Evolutionary conservation across 495 filamentous ascomycete genomes (phyloP).

Genomic region (Glonium stellatum): DNA sequence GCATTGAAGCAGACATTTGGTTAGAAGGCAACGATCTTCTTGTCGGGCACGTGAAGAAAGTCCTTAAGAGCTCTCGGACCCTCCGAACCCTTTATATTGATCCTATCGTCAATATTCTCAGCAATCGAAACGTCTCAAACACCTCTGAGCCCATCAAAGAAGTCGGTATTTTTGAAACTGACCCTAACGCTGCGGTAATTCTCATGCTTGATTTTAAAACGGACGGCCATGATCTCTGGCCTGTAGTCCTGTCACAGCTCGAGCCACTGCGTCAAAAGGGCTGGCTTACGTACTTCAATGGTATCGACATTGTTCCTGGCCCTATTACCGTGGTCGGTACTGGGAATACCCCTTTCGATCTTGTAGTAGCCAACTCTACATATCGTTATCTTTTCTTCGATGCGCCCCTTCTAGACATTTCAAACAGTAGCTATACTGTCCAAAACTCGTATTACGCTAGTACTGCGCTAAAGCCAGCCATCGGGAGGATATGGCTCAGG

Average conservation of each 20-base stretch:
- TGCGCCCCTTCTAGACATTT: constrained; percentile 12
- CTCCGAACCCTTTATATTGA: constrained; percentile 17
- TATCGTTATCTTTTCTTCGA: constrained; percentile 25
- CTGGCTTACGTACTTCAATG: constrained; percentile 41
- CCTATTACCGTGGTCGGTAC: constrained; percentile 43
- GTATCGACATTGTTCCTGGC: constrained; percentile 33
- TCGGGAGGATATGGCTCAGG: constrained; percentile 13
- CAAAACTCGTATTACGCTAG: constrained; percentile 27
- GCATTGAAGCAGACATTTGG: constrained; percentile 25
- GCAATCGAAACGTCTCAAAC: constrained; percentile 11
- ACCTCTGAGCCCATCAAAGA: constrained; percentile 5
- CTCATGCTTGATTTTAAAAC: constrained; percentile 41
- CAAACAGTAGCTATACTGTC: constrained; percentile 9
- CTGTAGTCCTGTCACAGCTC: constrained; percentile 38
- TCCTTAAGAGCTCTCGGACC: constrained; percentile 10
- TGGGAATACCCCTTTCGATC: constrained; percentile 39
- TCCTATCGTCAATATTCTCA: constrained; percentile 17
- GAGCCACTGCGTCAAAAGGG: constrained; percentile 37
- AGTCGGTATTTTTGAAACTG: constrained; percentile 16
- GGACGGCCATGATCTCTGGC: constrained; percentile 35
- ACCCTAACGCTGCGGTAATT: constrained; percentile 10
- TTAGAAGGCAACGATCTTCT: constrained; percentile 13
- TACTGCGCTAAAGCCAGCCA: constrained; percentile 10
- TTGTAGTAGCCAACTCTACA: constrained; percentile 10
- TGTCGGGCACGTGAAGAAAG: constrained; percentile 17